Conservation (phyloP, 2,329 filamentous ascomycete genomes). For the Aspergillus ochraceoroseus region DNA sequence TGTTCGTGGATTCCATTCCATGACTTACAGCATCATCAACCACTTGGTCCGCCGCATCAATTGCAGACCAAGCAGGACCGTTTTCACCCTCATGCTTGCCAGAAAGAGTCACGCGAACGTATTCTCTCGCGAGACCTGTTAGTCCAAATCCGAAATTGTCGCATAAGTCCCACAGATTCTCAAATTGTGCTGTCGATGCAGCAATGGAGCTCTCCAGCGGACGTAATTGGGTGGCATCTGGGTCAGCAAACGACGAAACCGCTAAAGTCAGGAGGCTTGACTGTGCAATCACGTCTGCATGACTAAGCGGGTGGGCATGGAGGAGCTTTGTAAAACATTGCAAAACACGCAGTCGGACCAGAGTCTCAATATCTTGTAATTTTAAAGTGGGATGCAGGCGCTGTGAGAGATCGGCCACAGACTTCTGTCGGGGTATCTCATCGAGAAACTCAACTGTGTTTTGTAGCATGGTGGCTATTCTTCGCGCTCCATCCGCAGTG, state of each 20-base stretch:
- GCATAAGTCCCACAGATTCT: constrained; percentile 88
- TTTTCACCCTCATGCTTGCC: constrained; percentile 61
- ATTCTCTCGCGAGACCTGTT: constrained; percentile 74
- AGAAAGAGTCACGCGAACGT: constrained; percentile 64
- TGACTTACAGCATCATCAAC: constrained; percentile 43
- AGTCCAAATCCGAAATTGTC: constrained; percentile 95
- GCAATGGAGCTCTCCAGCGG: constrained; percentile 88
- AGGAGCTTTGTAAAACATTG: constrained; percentile 93
- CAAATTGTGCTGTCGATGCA: constrained; percentile 81
- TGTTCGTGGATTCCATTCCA: not conserved
- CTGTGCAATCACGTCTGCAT: constrained; percentile 79
- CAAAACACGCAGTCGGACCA: constrained; percentile 87
- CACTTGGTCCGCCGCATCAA: constrained; percentile 36
- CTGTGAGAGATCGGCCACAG: constrained; percentile 78
- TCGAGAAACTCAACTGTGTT: constrained; percentile 89
- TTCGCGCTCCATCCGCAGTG: constrained; percentile 88
- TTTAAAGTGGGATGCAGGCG: constrained; percentile 79
- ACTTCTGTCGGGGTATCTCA: constrained; percentile 75
- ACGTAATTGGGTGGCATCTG: constrained; percentile 65
- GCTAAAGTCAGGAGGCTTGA: constrained; percentile 87
- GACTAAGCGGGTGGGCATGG: constrained; percentile 77
- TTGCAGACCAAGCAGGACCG: constrained; percentile 44
- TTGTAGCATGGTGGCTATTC: constrained; percentile 89
- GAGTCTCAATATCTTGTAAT: constrained; percentile 81
- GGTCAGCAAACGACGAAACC: constrained; percentile 87